Conservation (phyloP, 1,284 basidiomycete genomes). For the Ustilago loliicola region DNA sequence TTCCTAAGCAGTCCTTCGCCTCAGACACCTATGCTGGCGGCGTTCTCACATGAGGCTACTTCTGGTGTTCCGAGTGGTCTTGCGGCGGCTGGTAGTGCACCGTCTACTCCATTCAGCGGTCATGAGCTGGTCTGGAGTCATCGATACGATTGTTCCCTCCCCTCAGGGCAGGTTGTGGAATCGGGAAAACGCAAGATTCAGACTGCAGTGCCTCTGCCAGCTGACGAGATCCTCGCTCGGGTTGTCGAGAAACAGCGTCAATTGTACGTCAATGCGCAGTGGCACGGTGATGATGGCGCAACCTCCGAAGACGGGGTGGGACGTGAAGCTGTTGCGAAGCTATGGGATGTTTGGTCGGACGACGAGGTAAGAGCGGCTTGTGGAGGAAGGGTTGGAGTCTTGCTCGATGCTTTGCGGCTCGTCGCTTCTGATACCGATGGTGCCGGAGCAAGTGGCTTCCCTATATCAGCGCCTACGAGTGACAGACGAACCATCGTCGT, state of each 20-base stretch:
- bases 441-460: not conserved
- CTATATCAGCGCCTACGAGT: not conserved
- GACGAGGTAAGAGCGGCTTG: slow-evolving; percentile 41
- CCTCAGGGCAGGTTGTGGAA: slow-evolving; percentile 20
- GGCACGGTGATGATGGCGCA: slow-evolving; percentile 43
- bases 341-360: slow-evolving; percentile 50
- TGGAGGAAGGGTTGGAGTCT: slow-evolving; percentile 23
- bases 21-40: slow-evolving; percentile 19
- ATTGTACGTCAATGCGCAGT: slow-evolving; percentile 44
- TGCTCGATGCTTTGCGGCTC: slow-evolving; percentile 43
- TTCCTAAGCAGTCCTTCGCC: slow-evolving; percentile 53
- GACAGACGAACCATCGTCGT: slow-evolving; percentile 28
- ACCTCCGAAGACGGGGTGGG: slow-evolving; percentile 14
- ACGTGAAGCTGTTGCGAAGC: slow-evolving; percentile 34
- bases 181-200: slow-evolving; percentile 46
- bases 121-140: slow-evolving; percentile 49
- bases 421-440: slow-evolving; percentile 21
- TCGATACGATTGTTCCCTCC: slow-evolving; percentile 37
- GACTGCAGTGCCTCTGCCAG: slow-evolving; percentile 23
- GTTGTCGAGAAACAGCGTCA: slow-evolving; percentile 49
- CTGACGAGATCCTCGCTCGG: slow-evolving; percentile 32
- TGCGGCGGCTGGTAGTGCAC: slow-evolving; percentile 16
- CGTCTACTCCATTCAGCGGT: slow-evolving; percentile 37
- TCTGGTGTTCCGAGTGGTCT: not conserved
- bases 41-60: not conserved